Base-by-base conservation (phyloP, 169 alveolate species). In the Cryptosporidium ubiquitum region DNA sequence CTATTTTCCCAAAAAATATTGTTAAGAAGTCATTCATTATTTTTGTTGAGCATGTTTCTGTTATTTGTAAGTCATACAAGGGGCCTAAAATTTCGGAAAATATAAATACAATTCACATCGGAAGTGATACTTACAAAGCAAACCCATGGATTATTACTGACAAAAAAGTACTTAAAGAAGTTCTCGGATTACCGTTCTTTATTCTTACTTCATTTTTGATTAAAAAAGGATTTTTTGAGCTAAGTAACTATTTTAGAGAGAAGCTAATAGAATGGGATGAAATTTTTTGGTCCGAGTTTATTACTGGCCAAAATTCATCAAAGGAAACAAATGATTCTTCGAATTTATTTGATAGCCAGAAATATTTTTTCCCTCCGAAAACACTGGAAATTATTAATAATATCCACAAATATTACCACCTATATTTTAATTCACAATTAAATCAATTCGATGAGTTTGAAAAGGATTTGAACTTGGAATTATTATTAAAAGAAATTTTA, bases 241-340 rank as follows among this genome's bases (percentile, higher is more conserved):
- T 79, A 31, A 33, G 44, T 23, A n/a, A 35, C 7, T 69, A 79
- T 29, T 44, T 79, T 14, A 79, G 40, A 31, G 44, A 57, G 33
- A 58, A 44, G 23, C 42, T 79, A 42, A 44, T 61, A 23, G 61
- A 58, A 47, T 79, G 89, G 89, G 89, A 79, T 31, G 68, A 79
- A 7, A 12, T 64, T 26, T 61, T 42, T 79, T 79, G 89, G 89
- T 42, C 64, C 6, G 60, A 31, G 5, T 60, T 58, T 40, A 58
- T 18, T 1, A 29, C 23, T 1, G 51, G 14, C 7, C 14, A 40
- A 12, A 29, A 79, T 26, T 40, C 12, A 0, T n/a, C 31, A 12
- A 37, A 26, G 40, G 68, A 44, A 5, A 39, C 29, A 0, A 14
- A 40, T 23, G 7, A 42, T 3, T 40, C 9, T 42, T 60, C 33